A percentile compares a stretch with the other conserved stretches of the same genome.
These are phyloP conservation scores for Aspergillus taichungensis DNA, from an alignment of 495 filamentous ascomycete genomes.

Conservation along the genomic window DNA sequence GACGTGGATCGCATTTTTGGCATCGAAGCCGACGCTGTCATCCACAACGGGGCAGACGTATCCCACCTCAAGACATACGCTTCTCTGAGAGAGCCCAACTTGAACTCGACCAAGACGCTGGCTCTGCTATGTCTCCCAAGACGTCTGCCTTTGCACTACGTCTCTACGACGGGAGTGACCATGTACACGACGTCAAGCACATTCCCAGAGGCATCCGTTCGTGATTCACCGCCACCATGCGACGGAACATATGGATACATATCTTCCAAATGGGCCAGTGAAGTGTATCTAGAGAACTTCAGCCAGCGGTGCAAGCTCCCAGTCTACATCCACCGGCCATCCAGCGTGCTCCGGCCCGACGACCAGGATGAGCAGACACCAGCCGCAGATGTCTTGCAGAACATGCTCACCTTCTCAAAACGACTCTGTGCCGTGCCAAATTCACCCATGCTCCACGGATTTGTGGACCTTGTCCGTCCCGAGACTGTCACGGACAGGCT, in stretches of 20 bases:
- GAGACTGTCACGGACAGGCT: neutral
- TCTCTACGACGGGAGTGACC: constrained; percentile 34
- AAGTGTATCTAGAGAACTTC: constrained; percentile 36
- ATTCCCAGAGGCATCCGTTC: neutral
- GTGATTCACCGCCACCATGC: neutral
- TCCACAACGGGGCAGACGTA: constrained; percentile 46
- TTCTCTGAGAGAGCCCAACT: constrained; percentile 30
- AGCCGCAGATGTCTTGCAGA: neutral
- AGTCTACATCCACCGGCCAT: constrained; percentile 33
- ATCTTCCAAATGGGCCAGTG: constrained; percentile 47
- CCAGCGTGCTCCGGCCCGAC: constrained; percentile 10
- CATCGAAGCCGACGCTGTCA: constrained; percentile 26
- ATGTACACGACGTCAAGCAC: constrained; percentile 1
- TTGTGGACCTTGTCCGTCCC: neutral
- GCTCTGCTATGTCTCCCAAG: constrained; percentile 20
- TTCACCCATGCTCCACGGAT: neutral
- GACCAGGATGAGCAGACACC: neutral
- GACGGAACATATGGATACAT: constrained; percentile 36
- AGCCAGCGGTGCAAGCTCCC: constrained; percentile 16
- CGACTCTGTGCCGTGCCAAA: neutral
- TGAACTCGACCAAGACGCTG: constrained; percentile 37
- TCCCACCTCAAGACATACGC: constrained; percentile 42
- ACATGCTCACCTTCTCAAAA: neutral
- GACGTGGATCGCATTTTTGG: constrained; percentile 19
- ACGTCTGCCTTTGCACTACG: constrained; percentile 39